Base-by-base conservation (phyloP, 2,329 filamentous ascomycete genomes). In the Dactylonectria macrodidyma region DNA sequence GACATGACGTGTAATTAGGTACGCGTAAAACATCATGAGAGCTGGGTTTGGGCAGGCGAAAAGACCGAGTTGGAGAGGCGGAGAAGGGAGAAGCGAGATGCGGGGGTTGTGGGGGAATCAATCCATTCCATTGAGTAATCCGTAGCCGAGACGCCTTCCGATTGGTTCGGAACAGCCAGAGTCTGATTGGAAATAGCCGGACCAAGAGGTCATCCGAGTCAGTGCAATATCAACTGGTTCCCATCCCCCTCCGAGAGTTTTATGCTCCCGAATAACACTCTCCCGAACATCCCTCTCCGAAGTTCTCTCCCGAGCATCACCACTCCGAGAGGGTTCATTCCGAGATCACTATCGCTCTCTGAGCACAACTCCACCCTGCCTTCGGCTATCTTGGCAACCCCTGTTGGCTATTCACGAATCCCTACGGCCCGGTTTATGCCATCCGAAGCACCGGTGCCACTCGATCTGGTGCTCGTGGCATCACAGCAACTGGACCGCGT, bases 111-210 rank as follows among this genome's bases (percentile, higher is more conserved):
- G 46, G 47, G 7, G 34, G 66, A 54, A 9, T 22, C 46, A 62
- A 19, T 44, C 16, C 59, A 59, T 41, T 61, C 62, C 58, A 56
- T 41, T 30, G 26, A 50, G 10, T 55, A 44, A 46, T 0, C 14
- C 22, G n/a, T 38, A 24, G 52, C 47, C 26, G 30, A 33, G 19
- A 14, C 4, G 10, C 0, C 30, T 54, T 47, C 70, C 70, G 67
- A 66, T 70, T 72, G 70, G 70, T 2, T 33, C 64, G 48, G 56
- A 14, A 51, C 22, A 8, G 46, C 10, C 4, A 5, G 10, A 19
- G 50, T 7, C 16, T 10, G 26, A 16, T 51, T n/a, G 7, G 8
- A 14, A 11, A 26, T 11, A n/a, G 5, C 24, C 30, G n/a, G 38
- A 44, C 22, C 41, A 26, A 30, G 30, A 36, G 50, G 26, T 30